Percentiles rank a stretch among this genome's conserved stretches.
These are phyloP conservation scores for Trichophaea hybrida DNA, from an alignment of 2,329 filamentous ascomycete species.

Conservation along the genomic window DNA sequence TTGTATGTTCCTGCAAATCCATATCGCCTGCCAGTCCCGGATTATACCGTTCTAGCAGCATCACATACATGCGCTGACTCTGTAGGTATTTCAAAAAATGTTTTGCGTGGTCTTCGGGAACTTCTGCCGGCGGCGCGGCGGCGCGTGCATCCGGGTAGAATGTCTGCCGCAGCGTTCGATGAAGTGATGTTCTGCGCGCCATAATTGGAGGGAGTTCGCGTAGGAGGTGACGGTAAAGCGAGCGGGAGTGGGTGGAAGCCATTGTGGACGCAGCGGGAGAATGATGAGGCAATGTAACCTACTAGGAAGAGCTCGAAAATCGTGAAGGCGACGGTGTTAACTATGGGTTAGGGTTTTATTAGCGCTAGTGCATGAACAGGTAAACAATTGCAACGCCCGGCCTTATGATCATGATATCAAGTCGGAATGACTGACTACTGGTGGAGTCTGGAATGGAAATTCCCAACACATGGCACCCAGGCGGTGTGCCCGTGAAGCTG, in stretches of 20 bases:
- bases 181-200: slow-evolving; percentile 49
- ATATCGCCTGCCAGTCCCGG: slow-evolving; percentile 70
- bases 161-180: slow-evolving; percentile 51
- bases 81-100: slow-evolving; percentile 68
- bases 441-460: no score
- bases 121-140: slow-evolving; percentile 26
- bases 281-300: no score
- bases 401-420: no score
- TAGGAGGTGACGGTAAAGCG: slow-evolving; percentile 75
- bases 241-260: slow-evolving; percentile 35
- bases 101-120: slow-evolving; percentile 41
- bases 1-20: slow-evolving; percentile 64
- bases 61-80: slow-evolving; percentile 72
- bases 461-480: no score
- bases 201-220: slow-evolving; percentile 67
- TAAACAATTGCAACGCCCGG: not conserved
- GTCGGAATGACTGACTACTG: no score
- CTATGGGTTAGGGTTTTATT: not conserved
- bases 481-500: no score
- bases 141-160: slow-evolving; percentile 35
- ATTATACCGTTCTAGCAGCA: slow-evolving; percentile 80
- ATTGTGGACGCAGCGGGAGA: not conserved
- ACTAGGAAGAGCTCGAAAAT: not conserved
- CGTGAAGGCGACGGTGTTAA: not conserved
- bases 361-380: not conserved